Evolutionary conservation across 495 filamentous ascomycete genomes (phyloP), one percentile per base, ranked within the genome.

Genomic region (Cryomyces minteri): DNA sequence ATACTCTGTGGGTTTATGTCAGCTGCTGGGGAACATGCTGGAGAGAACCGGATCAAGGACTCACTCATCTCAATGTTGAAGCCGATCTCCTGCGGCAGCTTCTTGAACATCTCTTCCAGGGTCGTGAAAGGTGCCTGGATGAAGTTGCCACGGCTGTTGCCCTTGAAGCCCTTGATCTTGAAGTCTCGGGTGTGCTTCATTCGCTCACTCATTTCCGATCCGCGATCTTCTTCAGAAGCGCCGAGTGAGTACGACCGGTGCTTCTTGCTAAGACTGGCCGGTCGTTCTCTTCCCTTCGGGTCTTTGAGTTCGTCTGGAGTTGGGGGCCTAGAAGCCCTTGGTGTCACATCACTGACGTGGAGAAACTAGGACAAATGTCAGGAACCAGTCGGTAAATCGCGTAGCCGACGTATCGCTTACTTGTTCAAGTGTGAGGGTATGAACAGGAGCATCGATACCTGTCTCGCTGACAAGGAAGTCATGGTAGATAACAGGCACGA

Each of bases 381-480:
- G 34, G 3, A 10, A 3, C 34, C 1, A 10, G 3, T 14, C 9
- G 34, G 12, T 38, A 38, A 38, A 25, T 25, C 34, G 12, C 9
- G 34, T 38, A 14, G 34, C 9, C 34, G 3, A 38, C 12, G 2
- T 37, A 14, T 12, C 4, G 28, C 28, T 34, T 47, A 66, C 61
- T 62, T 92, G 92, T 50, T 98, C 88, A 4, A 96, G 66, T 0
- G 88, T 96, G 43, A 99, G 68, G 4, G 84, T 87, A 55, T 99
- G 92, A 1, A 99, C 87, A 0, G 92, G 92, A 0, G 88, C 92
- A 61, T 99, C 92, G 47, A 94, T 93, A 1, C 92, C 92, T 0
- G 92, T 99, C 63, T 99, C 92, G 58, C 86, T 94, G 60, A 99
- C 90, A 11, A 99, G 69, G 54, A 99, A 99, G 61, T 99, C 92